phyloP scores from a whole-genome alignment of 768 basidiomycete genomes.

The Russula emetica region DNA sequence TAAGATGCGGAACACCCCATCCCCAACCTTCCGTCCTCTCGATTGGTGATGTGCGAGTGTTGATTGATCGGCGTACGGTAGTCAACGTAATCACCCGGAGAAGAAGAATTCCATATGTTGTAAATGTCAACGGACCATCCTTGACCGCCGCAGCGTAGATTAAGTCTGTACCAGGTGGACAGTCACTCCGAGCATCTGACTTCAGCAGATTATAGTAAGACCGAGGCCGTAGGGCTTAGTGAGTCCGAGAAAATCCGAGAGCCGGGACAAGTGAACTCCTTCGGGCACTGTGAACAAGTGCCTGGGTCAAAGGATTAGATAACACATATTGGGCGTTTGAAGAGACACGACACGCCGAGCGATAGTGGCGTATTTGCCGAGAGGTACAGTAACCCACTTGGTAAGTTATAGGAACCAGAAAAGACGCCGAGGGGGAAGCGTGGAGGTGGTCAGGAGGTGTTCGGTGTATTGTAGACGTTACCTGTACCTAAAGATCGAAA shows the following conservation, averaged over 20 bases:
- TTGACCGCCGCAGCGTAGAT: neutral
- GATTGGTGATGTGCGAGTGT: neutral
- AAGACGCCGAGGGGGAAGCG: neutral
- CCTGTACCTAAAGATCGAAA: neutral
- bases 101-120: neutral
- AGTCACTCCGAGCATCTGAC: neutral
- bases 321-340: neutral
- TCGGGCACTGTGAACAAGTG: neutral
- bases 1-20: neutral
- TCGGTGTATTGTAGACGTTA: neutral
- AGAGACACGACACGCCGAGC: neutral
- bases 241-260: neutral
- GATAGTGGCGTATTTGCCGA: conserved; percentile 6
- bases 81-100: neutral
- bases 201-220: neutral
- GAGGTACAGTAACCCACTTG: neutral
- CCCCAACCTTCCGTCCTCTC: neutral
- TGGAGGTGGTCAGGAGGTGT: neutral
- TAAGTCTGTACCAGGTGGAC: neutral
- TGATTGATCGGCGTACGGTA: neutral
- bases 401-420: neutral
- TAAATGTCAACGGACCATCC: neutral
- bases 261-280: neutral
- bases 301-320: neutral
- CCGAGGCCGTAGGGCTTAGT: neutral